Evolutionary conservation across 169 alveolate species (phyloP), one percentile per base, ranked within the genome.

Genomic region (Ichthyophthirius multifiliis): DNA sequence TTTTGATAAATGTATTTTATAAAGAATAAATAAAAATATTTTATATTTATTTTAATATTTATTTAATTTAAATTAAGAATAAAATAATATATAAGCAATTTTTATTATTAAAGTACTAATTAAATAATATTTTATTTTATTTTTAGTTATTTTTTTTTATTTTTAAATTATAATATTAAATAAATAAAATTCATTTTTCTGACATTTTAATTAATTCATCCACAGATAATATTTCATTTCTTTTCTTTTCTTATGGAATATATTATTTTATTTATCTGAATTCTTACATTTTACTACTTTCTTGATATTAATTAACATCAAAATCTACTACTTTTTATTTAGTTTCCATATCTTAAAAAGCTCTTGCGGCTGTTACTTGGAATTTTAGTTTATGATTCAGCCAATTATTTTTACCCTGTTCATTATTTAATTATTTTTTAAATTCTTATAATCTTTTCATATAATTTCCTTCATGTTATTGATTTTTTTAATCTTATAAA

Each of bases 301-400:
- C 43, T 15, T 9, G 37, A 7, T 71, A 27, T 0, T 73, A 47
- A 15, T 44, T 39, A 4, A 48, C 76, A 32, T 78, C 23, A 65
- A 16, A 78, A 18, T 81, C 81, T 55, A 55, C 16, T 6, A 73
- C 74, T 23, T 67, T 45, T 48, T 45, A 20, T 67, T 79, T 79
- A 23, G 71, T 71, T 18, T 65, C 85, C n/a, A 44, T 62, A 32
- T 35, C 27, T 13, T 65, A 35, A 46, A 41, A 79, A 1, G 81
- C 81, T 65, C 44, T 79, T 7, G 65, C 81, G 35, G 76, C 62
- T 46, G 43, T 35, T 0, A 41, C 46, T 13, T 88, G 86, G 45
- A 88, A 88, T 65, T 73, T 75, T 13, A 81, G 47, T 73, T 76
- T 83, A 76, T 88, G 85, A 27, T 83, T 88, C 55, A 80, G 46